Evolutionary conservation across 768 basidiomycete genomes (phyloP).

Genomic region (Pholiota molesta): DNA sequence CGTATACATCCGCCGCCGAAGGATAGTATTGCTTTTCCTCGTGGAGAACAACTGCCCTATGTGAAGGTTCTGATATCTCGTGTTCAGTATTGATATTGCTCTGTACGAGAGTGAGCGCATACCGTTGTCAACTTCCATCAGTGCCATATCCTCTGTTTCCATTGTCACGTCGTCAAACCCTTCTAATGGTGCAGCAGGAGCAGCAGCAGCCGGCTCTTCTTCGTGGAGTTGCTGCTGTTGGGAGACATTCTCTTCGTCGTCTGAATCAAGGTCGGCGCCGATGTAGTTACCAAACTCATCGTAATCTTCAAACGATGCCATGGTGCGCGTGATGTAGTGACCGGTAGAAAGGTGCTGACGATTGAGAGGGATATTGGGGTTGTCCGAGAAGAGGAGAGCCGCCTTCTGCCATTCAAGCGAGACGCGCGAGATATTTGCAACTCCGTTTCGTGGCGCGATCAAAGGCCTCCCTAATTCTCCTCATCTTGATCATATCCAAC

Average conservation of each 20-base stretch:
- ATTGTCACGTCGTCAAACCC: conserved; percentile 79
- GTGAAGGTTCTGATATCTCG: conserved; percentile 59
- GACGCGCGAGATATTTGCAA: conserved; percentile 29
- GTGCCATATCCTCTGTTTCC: conserved; percentile 58
- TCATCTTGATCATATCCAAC: background rate
- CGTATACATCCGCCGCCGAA: conserved; percentile 89
- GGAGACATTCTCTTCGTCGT: conserved; percentile 60
- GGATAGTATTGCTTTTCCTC: conserved; percentile 99
- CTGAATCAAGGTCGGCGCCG: conserved; percentile 91
- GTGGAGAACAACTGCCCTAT: conserved; percentile 87
- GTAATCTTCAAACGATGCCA: conserved; percentile 76
- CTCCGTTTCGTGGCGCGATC: conserved; percentile 27
- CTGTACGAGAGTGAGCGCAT: conserved; percentile 22
- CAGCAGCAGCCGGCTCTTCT: conserved; percentile 26
- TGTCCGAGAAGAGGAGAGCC: conserved; percentile 6
- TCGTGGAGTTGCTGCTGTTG: conserved; percentile 42
- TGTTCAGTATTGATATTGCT: background rate
- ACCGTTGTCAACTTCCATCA: conserved; percentile 93
- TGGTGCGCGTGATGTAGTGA: conserved; percentile 11
- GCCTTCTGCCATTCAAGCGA: background rate
- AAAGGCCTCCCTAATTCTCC: conserved; percentile 5
- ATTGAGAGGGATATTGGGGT: conserved; percentile 10
- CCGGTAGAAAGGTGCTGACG: background rate
- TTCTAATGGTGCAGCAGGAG: conserved; percentile 63
- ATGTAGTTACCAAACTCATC: conserved; percentile 99